Evolutionary conservation across 495 filamentous ascomycete species (phyloP).

Genomic region (Clohesyomyces aquaticus): DNA sequence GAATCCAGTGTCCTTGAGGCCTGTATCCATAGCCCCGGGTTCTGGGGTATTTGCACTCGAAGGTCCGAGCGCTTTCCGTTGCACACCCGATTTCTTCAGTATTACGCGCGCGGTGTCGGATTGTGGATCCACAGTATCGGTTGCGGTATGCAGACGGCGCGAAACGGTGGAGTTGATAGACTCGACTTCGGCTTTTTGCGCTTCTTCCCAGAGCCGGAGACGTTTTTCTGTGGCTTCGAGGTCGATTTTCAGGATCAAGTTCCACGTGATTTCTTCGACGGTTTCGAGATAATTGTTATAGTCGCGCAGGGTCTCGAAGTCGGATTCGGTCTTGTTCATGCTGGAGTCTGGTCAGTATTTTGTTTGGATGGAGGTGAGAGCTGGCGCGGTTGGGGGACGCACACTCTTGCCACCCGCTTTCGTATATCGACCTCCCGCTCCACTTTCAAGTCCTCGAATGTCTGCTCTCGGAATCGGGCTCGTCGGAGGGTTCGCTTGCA

Average conservation of each 20-base stretch:
- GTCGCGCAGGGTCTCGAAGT: slow-evolving; percentile 78
- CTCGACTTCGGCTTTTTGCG: slow-evolving; percentile 69
- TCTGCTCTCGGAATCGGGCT: slow-evolving; percentile 79
- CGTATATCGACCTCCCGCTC: slow-evolving; percentile 96
- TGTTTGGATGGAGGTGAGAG: neutral
- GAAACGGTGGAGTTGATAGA: slow-evolving; percentile 23
- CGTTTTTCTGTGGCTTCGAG: slow-evolving; percentile 70
- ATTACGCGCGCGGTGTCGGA: slow-evolving; percentile 52
- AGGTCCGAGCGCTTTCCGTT: slow-evolving; percentile 37
- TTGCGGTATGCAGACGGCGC: neutral
- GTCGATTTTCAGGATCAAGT: slow-evolving; percentile 74
- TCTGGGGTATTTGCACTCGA: neutral
- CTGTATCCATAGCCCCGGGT: slow-evolving; percentile 43
- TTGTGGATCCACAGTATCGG: slow-evolving; percentile 8
- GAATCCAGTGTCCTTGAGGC: slow-evolving; percentile 45
- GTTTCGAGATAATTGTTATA: slow-evolving; percentile 96
- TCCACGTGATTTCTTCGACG: slow-evolving; percentile 87
- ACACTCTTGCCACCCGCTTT: slow-evolving; percentile 73
- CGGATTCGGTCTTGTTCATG: slow-evolving; percentile 86
- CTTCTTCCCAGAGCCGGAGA: slow-evolving; percentile 67
- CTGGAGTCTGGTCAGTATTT: slow-evolving; percentile 4
- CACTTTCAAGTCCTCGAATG: slow-evolving; percentile 85
- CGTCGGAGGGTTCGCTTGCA: slow-evolving; percentile 86
- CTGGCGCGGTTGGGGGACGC: slow-evolving; percentile 25
- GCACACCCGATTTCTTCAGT: slow-evolving; percentile 64